Evolutionary conservation across 2,329 filamentous ascomycete species (phyloP), one percentile per base, ranked within the genome.

Genomic region (Nemania bipapillata): DNA sequence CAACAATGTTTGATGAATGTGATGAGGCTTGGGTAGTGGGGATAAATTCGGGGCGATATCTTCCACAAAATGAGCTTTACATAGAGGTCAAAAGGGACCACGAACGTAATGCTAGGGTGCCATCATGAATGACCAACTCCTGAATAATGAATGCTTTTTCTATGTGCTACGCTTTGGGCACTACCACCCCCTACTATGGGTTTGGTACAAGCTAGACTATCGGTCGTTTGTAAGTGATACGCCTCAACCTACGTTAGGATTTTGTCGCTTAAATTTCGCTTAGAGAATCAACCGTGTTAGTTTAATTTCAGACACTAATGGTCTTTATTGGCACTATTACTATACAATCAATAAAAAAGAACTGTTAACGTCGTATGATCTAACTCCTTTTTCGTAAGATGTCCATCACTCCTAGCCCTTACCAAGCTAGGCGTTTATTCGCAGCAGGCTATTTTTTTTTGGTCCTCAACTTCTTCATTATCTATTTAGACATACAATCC

Each of bases 1-100:
- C 69, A 73, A 67, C 59, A 60, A 73, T 71, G 71, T 72, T 75
- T 76, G 69, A 78, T 73, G 77, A 78, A 69, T 75, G 71, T 74
- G 71, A 78, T 74, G 73, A 77, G 75, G 73, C 68, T 72, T 71
- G 74, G 69, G 70, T 64, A 37, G 72, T 65, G 73, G 70, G 70
- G 57, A 75, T 65, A 70, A 72, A 54, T 65, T 63, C 47, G 70
- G 74, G 70, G 32, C 65, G 68, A 68, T 45, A 68, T 65, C 63
- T 63, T 71, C 58, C 59, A 61, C 63, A 66, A 68, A 70, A 70
- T 54, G 59, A 71, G 66, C 72, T 60, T 68, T 72, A 70, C 57
- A 72, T 74, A 76, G 74, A 76, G 62, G 71, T 63, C 70, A 65
- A n/a, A n/a, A 60, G 67, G 64, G 68, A 65, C 62, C 59, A 72